Evolutionary conservation across 2,329 filamentous ascomycete species (phyloP), one percentile per base, ranked within the genome.

Genomic region (Colletotrichum falcatum): DNA sequence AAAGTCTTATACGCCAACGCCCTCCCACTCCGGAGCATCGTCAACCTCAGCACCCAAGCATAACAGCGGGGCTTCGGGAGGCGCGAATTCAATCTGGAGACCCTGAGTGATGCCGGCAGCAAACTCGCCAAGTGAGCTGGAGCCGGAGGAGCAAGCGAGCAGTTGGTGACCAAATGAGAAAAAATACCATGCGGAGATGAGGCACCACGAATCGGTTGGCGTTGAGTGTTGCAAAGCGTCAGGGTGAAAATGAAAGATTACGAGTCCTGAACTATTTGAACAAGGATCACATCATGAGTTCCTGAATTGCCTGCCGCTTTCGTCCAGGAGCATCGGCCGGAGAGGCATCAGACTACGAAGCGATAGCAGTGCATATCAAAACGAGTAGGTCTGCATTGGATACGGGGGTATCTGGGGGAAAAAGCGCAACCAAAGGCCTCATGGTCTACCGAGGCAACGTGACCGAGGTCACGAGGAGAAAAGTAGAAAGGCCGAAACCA

Each of bases 391-490:
- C 39, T 59, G 35, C 6, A 59, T 68, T 67, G 28, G 54, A 39
- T 63, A 63, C 42, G 6, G 67, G 51, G 68, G 67, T n/a, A n/a
- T n/a, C n/a, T n/a, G 67, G 68, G 30, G 30, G 30, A 37, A 63
- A 37, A 54, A 54, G 30, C 16, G 37, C 1, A 44, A 26, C 7
- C 18, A 14, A 49, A 28, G 39, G 35, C 44, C 26, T 61, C 70
- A 58, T 61, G 66, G 28, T 66, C 66, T 55, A 66, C 66, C 46
- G 51, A 28, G 44, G 48, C 30, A 54, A 49, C 46, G 23, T 11
- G 30, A 35, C 51, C 26, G 35, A 23, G 44, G 14, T 70, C 23
- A 60, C 30, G 51, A 30, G 46, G 65, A 39, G 20, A 72, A 23
- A 1, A 46, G 60, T 5, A 46, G 30, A 28, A 46, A 55, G 4